Evolutionary conservation across 1,284 basidiomycete species (phyloP).

Genomic region (Ustilago tritici): DNA sequence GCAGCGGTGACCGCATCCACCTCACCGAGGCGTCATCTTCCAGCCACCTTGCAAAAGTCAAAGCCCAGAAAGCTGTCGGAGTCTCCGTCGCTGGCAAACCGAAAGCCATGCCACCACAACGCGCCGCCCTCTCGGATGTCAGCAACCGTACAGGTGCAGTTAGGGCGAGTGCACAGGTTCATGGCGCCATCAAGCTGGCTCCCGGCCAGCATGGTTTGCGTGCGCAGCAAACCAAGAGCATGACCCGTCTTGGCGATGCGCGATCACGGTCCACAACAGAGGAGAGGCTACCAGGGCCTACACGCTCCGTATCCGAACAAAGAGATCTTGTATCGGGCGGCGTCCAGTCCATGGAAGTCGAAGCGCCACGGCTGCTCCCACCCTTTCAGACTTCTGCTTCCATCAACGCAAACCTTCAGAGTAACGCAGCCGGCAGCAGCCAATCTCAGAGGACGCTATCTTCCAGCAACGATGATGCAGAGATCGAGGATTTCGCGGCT

Average conservation of each 20-base stretch:
- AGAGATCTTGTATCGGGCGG: conserved; percentile 27
- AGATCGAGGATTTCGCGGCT: conserved; percentile 29
- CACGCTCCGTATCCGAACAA: conserved; percentile 35
- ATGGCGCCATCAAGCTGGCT: conserved; percentile 28
- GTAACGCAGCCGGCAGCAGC: conserved; percentile 12
- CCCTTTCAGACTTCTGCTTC: conserved; percentile 35
- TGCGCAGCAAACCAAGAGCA: conserved; percentile 41
- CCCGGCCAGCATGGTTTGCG: conserved; percentile 41
- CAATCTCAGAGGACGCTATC: not conserved
- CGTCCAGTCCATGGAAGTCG: conserved; percentile 48
- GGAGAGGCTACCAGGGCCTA: conserved; percentile 22
- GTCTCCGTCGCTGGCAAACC: conserved; percentile 25
- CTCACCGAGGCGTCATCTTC: conserved; percentile 44
- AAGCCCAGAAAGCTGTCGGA: conserved; percentile 23
- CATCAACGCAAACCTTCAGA: conserved; percentile 11
- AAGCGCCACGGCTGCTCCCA: conserved; percentile 35
- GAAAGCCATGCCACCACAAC: conserved; percentile 29
- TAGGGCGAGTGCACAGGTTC: conserved; percentile 9
- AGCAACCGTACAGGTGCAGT: conserved; percentile 38
- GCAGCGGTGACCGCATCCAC: conserved; percentile 50
- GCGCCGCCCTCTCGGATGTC: conserved; percentile 48
- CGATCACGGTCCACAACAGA: conserved; percentile 39
- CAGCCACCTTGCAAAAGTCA: conserved; percentile 33
- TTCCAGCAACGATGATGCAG: conserved; percentile 22
- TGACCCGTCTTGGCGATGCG: conserved; percentile 42